Evolutionary conservation across 2,329 filamentous ascomycete species (phyloP), one percentile per base, ranked within the genome.

Genomic region (Aspergillus tanneri): DNA sequence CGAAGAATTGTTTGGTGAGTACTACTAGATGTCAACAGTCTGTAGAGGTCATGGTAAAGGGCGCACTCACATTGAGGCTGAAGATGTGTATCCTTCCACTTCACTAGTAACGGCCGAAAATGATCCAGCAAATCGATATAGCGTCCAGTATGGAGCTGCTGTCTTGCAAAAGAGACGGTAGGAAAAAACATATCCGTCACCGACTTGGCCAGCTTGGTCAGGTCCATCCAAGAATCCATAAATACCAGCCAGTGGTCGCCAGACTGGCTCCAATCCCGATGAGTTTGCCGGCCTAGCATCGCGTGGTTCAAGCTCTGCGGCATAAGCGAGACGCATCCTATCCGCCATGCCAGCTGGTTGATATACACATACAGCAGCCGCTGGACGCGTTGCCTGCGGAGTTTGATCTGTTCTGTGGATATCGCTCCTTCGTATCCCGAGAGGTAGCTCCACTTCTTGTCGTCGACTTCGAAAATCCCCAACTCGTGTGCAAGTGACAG

Each of bases 121-220:
- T 71, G 67, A 21, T 71, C 68, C 3, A 80, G 62, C 2, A 79
- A 62, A 1, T 73, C 74, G 41, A 77, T 73, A 55, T 80, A 80
- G 3, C 75, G 71, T 11, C 76, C 77, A 49, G 71, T 79, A 19
- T 67, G 63, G 14, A 68, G 54, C 41, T 68, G 66, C 28, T 68
- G 65, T 14, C 66, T 56, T 5, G 66, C 64, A 54, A 68, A 68
- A 2, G 60, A 56, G 12, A 63, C 64, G 11, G 65, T 66, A 5
- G 77, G 75, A 53, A 79, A 80, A 27, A 79, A 72, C 54, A 77
- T 78, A 49, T 80, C 77, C 2, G 75, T 77, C 8, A 78, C 74
- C 1, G 77, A 78, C 41, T 76, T 74, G 5, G 75, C 71, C 11
- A 80, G 63, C 43, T 72, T 72, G 4, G 72, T 75, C 3, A 76